These are phyloP conservation scores for Metarhizium album DNA, from an alignment of 2,329 filamentous ascomycete species.

Conservation along the genomic window DNA sequence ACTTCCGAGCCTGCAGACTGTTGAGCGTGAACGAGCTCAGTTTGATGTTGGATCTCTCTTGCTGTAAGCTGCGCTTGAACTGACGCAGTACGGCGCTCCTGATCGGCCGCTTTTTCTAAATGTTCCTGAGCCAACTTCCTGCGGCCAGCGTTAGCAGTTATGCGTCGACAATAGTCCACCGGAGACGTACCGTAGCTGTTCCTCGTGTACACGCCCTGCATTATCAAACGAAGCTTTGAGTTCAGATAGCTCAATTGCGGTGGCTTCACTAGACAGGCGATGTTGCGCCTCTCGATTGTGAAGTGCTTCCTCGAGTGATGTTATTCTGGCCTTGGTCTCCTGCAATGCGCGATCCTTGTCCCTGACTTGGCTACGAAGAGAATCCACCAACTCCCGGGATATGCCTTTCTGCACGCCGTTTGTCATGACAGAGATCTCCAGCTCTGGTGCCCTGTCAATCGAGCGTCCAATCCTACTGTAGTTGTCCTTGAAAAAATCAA, in stretches of 20 bases:
- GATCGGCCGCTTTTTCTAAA: conserved; percentile 12
- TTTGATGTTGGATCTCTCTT: conserved; percentile 19
- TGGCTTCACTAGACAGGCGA: conserved; percentile 51
- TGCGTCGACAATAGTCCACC: neutral
- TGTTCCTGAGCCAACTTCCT: conserved; percentile 15
- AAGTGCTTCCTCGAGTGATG: conserved; percentile 41
- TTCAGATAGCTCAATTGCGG: conserved; percentile 14
- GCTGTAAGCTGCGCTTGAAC: conserved; percentile 10
- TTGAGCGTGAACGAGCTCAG: conserved; percentile 32
- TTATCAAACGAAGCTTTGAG: conserved; percentile 20
- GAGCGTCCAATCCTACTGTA: conserved; percentile 76
- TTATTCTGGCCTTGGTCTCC: conserved; percentile 33
- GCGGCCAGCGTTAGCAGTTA: neutral
- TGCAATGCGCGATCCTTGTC: conserved; percentile 51
- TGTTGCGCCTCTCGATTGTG: conserved; percentile 68
- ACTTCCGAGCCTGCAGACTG: conserved; percentile 38
- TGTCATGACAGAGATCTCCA: conserved; percentile 71
- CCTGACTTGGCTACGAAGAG: conserved; percentile 64
- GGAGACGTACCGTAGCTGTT: conserved; percentile 41
- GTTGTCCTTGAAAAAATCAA: conserved; percentile 94
- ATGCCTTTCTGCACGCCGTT: conserved; percentile 81
- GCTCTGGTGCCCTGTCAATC: conserved; percentile 80
- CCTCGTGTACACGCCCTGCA: conserved; percentile 17
- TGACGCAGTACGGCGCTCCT: conserved; percentile 12
- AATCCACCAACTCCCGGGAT: conserved; percentile 86